These are phyloP conservation scores for Didymella sp. DNA, from an alignment of 2,329 filamentous ascomycete genomes.

Conservation along the genomic window DNA sequence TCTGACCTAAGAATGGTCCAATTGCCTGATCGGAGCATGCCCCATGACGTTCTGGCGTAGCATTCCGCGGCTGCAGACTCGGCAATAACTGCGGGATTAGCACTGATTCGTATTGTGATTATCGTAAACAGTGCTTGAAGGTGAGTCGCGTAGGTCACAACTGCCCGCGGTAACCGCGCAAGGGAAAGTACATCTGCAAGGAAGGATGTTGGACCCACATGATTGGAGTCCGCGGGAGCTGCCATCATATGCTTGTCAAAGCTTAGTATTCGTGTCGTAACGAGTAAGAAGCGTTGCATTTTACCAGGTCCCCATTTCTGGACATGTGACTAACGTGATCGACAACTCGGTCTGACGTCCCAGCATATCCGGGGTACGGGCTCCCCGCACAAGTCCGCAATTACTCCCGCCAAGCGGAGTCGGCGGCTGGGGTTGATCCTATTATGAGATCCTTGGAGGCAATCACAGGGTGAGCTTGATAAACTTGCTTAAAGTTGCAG, in stretches of 20 bases:
- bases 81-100: neutral
- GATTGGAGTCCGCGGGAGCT: neutral
- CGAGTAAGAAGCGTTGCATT: conserved; percentile 1
- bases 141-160: neutral
- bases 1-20: conserved; percentile 8
- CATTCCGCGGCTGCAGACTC: neutral
- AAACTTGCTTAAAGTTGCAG: neutral
- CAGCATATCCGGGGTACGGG: conserved; percentile 2
- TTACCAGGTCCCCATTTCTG: neutral
- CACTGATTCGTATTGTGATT: neutral
- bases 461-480: neutral
- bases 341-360: neutral
- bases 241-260: neutral
- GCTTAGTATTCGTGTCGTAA: conserved; percentile 2
- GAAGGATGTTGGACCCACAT: neutral
- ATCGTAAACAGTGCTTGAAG: conserved; percentile 4
- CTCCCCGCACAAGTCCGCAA: conserved; percentile 18
- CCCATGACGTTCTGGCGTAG: neutral
- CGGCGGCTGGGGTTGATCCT: neutral
- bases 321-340: conserved; percentile 4
- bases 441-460: neutral
- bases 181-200: conserved; percentile 1
- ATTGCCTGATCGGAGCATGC: neutral
- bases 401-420: conserved; percentile 2
- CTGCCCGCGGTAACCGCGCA: conserved; percentile 1